Evolutionary conservation across 2,329 filamentous ascomycete genomes (phyloP).

Genomic region (Calonectria leucothoes): DNA sequence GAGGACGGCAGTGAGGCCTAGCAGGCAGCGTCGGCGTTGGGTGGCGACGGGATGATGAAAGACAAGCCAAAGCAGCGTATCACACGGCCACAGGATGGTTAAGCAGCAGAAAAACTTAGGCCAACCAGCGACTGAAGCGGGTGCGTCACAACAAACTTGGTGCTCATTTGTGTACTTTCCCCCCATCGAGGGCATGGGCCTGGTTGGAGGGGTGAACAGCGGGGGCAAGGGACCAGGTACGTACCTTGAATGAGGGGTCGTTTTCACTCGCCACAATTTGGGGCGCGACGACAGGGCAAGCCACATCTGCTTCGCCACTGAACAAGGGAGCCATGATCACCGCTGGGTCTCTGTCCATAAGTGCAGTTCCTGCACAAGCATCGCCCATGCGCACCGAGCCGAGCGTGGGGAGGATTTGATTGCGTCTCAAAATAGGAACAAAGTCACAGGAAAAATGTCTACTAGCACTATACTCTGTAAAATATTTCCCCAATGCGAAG

Average conservation of each 20-base stretch:
- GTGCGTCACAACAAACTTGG: slow-evolving; percentile 43
- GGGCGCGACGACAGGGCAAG: not conserved
- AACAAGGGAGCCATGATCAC: too few species aligned
- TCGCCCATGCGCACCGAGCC: too few species aligned
- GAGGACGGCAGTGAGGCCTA: not conserved
- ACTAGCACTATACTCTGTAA: too few species aligned
- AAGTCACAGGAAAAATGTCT: too few species aligned
- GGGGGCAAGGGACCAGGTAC: slow-evolving; percentile 26
- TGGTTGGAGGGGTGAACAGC: slow-evolving; percentile 42
- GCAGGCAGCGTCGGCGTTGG: slow-evolving; percentile 13
- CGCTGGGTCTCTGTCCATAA: not conserved
- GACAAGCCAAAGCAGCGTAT: slow-evolving; percentile 14
- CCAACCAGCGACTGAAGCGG: slow-evolving; percentile 14
- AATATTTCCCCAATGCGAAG: too few species aligned
- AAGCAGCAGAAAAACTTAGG: slow-evolving; percentile 17
- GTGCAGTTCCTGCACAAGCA: too few species aligned
- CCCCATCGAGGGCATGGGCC: not conserved
- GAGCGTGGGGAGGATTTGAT: too few species aligned
- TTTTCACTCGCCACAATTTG: not conserved
- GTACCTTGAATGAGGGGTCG: slow-evolving; percentile 1
- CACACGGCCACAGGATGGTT: not conserved
- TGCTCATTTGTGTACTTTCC: slow-evolving; percentile 38
- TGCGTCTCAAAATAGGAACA: too few species aligned
- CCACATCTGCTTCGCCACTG: not conserved
- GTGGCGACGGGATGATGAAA: slow-evolving; percentile 25